Base-by-base conservation (phyloP, 139 green algal genomes). In the Auxenochlorella protothecoides region DNA sequence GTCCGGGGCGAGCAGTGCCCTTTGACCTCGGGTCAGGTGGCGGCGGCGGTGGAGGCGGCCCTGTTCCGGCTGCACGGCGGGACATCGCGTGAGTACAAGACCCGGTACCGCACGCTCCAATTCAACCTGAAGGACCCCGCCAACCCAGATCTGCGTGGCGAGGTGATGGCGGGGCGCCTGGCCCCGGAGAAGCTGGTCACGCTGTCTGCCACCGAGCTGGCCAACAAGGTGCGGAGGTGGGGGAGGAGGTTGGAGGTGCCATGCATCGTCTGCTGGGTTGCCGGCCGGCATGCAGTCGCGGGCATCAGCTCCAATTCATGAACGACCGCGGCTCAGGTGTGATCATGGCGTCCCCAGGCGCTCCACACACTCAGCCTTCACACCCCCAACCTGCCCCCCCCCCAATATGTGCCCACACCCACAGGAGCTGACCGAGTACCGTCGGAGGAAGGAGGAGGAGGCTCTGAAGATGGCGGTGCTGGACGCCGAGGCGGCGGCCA, bases 51-150 rank as follows among this genome's bases (percentile, higher is more conserved):
- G 55, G 76, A 81, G 56, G 63, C 16, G 3, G 68, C 76, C 15
- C 68, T 81, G 57, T 62, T 57, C 57, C 52, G 55, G 52, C n/a
- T 55, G 2, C 68, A 54, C 27, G 76, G 72, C 14, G 80, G 74
- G 61, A 59, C 71, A 3, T 80, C 55, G 54, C 79, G 77, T 63
- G 87, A 91, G 10, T 92, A 92, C 84, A 92, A 90, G 70, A 63
- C 73, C 7, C 91, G 89, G 84, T 87, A 83, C 68, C 78, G 81
- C n/a, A 78, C 68, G 52, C 79, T 92, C n/a, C 65, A 71, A 0
- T 92, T 92, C 80, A 92, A 92, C 77, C 77, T 92, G 51, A 89
- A 90, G 74, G 85, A 90, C 73, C 67, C 72, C 1, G 75, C 80
- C 55, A 86, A 86, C 60, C 73, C 71, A 3, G 81, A 86, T 15